Percentiles rank a stretch among this genome's conserved stretches.
Conservation (phyloP, 352 stramenopile species). For the Phytopythium oedochilum region DNA sequence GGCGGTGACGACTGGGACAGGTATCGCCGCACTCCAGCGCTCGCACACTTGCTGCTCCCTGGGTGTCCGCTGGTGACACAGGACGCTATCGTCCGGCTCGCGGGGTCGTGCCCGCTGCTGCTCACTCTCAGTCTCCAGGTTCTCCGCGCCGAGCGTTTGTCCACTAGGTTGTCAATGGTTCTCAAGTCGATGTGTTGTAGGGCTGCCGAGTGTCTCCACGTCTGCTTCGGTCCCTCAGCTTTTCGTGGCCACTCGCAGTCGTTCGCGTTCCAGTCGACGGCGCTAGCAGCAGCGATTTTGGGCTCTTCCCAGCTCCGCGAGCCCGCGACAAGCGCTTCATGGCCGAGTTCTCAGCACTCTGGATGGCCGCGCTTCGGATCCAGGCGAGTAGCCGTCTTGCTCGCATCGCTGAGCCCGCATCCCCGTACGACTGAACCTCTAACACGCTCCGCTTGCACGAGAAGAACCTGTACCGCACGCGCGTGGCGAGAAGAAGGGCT, state of each 20-base stretch:
- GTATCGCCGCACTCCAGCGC: constrained; percentile 16
- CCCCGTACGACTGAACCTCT: too few species aligned
- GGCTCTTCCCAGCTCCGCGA: constrained; percentile 61
- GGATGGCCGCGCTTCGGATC: constrained; percentile 52
- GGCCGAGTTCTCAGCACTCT: constrained; percentile 46
- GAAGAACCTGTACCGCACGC: constrained; percentile 58
- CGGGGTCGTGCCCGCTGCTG: constrained; percentile 58
- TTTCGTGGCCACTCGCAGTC: constrained; percentile 58
- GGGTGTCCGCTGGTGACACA: constrained; percentile 60
- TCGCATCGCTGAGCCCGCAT: neutral
- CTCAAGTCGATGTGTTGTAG: constrained; percentile 6
- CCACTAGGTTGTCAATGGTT: neutral
- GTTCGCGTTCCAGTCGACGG: constrained; percentile 29
- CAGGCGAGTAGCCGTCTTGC: constrained; percentile 21
- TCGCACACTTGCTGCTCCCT: constrained; percentile 53
- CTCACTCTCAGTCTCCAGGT: constrained; percentile 62
- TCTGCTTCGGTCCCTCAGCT: constrained; percentile 54
- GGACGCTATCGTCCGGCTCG: constrained; percentile 52
- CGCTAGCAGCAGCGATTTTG: constrained; percentile 26
- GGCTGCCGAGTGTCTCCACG: constrained; percentile 57
- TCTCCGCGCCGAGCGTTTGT: too few species aligned
- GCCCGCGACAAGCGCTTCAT: constrained; percentile 65
- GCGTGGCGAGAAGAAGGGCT: constrained; percentile 27
- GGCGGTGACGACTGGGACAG: neutral
- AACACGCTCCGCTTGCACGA: neutral